Conservation (phyloP, 1,139 yeast genomes). For the Yamadazyma conglobata region DNA sequence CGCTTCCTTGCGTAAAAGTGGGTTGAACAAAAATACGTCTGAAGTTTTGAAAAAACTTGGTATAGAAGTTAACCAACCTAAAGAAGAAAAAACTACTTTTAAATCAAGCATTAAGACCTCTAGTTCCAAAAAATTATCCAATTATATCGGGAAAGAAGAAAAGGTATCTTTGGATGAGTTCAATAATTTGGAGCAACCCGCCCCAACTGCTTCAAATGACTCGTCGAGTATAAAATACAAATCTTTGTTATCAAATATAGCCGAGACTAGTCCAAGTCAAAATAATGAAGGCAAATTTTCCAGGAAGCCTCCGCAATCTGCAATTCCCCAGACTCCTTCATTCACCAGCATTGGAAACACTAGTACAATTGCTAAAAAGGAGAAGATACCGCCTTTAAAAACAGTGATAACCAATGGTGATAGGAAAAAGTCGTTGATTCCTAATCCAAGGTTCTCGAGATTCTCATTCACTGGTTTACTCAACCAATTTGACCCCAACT, state of each 20-base stretch:
- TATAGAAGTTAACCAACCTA: constrained; percentile 26
- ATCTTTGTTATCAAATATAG: constrained; percentile 24
- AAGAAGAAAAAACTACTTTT: constrained; percentile 1
- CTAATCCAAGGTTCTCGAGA: constrained; percentile 45
- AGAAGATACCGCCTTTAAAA: not conserved
- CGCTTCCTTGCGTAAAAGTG: constrained; percentile 19
- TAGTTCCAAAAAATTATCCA: constrained; percentile 42
- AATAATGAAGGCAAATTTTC: not conserved
- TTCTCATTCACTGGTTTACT: constrained; percentile 42
- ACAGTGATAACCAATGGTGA: constrained; percentile 1
- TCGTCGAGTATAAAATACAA: constrained; percentile 14
- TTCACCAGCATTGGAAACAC: not conserved
- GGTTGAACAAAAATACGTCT: constrained; percentile 27
- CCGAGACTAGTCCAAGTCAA: constrained; percentile 8
- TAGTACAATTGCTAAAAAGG: not conserved
- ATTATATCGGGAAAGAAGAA: constrained; percentile 24
- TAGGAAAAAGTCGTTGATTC: constrained; percentile 20
- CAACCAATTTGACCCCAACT: constrained; percentile 23
- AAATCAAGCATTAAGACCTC: constrained; percentile 30
- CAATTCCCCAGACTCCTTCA: not conserved
- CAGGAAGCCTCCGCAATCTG: constrained; percentile 2
- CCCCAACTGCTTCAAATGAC: not conserved
- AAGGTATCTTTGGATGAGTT: constrained; percentile 9
- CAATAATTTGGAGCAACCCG: constrained; percentile 14
- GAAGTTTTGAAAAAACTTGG: constrained; percentile 45